Evolutionary conservation across 306 rosid genomes (phyloP).

Genomic region (Prinsepia uniflora): DNA sequence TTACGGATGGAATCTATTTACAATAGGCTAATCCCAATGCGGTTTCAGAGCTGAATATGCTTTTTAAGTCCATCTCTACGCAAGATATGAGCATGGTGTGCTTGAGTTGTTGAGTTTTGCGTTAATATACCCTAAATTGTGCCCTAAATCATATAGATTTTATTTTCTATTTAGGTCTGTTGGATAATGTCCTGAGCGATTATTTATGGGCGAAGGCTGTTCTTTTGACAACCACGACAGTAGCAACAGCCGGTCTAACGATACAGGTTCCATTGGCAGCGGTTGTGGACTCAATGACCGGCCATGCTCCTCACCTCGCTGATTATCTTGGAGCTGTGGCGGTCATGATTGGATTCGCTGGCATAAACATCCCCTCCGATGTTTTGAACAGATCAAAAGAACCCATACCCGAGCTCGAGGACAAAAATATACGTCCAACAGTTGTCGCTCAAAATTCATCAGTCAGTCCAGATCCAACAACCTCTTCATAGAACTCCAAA

Average conservation of each 20-base stretch:
- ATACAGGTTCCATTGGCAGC: slow-evolving; percentile 98
- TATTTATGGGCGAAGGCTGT: slow-evolving; percentile 98
- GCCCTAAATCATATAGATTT: background rate
- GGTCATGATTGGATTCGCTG: slow-evolving; percentile 80
- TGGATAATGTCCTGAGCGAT: slow-evolving; percentile 93
- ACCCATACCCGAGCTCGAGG: slow-evolving; percentile 41
- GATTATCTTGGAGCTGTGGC: slow-evolving; percentile 80
- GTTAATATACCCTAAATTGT: background rate
- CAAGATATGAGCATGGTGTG: background rate
- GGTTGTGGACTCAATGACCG: slow-evolving; percentile 65
- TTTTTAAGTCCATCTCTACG: background rate
- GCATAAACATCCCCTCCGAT: slow-evolving; percentile 75
- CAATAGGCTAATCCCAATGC: background rate
- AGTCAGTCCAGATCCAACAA: slow-evolving; percentile 25
- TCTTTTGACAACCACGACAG: slow-evolving; percentile 90
- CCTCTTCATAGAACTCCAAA: slow-evolving; percentile 22
- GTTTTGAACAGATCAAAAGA: slow-evolving; percentile 41
- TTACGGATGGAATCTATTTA: no score
- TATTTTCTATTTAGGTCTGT: slow-evolving; percentile 47
- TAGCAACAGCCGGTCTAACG: slow-evolving; percentile 93
- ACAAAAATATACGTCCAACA: slow-evolving; percentile 20
- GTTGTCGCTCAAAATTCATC: slow-evolving; percentile 27
- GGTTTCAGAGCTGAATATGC: background rate
- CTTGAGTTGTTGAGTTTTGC: background rate
- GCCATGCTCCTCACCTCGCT: slow-evolving; percentile 68